Conservation (phyloP, 176 grass and related monocot genomes). For the Thinopyrum elongatum region DNA sequence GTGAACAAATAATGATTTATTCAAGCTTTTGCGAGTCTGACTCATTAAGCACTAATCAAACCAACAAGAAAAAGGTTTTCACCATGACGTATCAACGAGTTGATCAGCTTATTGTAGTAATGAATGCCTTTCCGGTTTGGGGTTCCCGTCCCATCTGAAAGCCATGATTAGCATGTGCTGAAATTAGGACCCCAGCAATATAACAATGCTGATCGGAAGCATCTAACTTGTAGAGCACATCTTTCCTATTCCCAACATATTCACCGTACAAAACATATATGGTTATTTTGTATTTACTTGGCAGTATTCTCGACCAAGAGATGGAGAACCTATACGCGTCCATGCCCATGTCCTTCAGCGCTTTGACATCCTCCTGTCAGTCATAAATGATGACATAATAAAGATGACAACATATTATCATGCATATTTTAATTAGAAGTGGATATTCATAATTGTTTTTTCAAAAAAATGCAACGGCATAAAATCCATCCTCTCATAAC, state of each 20-base stretch:
- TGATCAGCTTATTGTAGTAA: neutral
- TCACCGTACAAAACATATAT: neutral
- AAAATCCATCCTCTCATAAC: neutral
- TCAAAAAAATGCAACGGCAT: neutral
- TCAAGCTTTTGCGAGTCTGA: neutral
- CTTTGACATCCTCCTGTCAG: neutral
- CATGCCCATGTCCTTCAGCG: slow-evolving; percentile 49
- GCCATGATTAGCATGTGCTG: neutral
- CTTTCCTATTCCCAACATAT: neutral
- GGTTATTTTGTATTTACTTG: slow-evolving; percentile 11
- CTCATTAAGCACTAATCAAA: neutral
- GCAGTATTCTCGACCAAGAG: slow-evolving; percentile 54
- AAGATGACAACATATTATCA: neutral
- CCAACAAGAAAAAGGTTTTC: neutral
- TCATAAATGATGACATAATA: neutral
- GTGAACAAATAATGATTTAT: neutral
- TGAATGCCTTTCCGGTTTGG: neutral
- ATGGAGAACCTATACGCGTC: slow-evolving; percentile 52
- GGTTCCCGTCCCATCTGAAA: neutral
- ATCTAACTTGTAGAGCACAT: no score
- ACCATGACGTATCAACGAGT: neutral
- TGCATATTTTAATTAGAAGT: no score
- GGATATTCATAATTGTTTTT: neutral
- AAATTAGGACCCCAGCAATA: neutral
- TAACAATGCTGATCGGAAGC: neutral